Percentiles rank a stretch among this genome's conserved stretches.
phyloP scores from a whole-genome alignment of 805 yeast species.

The Komagataella ulmi region DNA sequence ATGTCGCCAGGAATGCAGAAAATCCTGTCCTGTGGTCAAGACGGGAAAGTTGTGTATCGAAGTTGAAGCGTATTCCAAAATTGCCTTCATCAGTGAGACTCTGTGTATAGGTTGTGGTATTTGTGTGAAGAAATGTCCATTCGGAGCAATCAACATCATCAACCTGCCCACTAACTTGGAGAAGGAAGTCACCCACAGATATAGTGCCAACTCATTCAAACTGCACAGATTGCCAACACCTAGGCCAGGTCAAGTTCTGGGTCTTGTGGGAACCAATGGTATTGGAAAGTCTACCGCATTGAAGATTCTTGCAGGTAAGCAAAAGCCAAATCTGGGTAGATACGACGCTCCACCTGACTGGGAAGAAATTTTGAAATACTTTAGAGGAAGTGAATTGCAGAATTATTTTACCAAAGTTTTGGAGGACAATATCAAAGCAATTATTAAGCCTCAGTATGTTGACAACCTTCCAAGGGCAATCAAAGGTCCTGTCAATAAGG shows the following conservation, averaged over 20 bases:
- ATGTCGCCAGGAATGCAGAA: constrained; percentile 96
- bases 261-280: constrained; percentile 98
- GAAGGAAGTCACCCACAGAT: constrained; percentile 87
- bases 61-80: constrained; percentile 79
- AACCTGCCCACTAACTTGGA: constrained; percentile 94
- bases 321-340: constrained; percentile 90
- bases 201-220: constrained; percentile 95
- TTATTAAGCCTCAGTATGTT: constrained; percentile 97
- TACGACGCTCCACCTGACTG: constrained; percentile 96
- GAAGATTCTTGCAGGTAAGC: constrained; percentile 93
- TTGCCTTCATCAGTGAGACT: constrained; percentile 88
- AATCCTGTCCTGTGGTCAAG: constrained; percentile 94
- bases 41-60: constrained; percentile 97
- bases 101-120: constrained; percentile 99
- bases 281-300: constrained; percentile 96
- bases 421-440: constrained; percentile 92
- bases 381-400: constrained; percentile 96
- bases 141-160: constrained; percentile 92
- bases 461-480: constrained; percentile 96
- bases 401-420: constrained; percentile 88
- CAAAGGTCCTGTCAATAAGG: constrained; percentile 76
- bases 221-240: constrained; percentile 96
- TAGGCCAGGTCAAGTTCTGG: constrained; percentile 97
- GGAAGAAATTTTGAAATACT: constrained; percentile 82
- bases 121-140: constrained; percentile 97